Evolutionary conservation across 108 stramenopile genomes (phyloP), one percentile per base, ranked within the genome.

Genomic region (Conticribra guillardii): DNA sequence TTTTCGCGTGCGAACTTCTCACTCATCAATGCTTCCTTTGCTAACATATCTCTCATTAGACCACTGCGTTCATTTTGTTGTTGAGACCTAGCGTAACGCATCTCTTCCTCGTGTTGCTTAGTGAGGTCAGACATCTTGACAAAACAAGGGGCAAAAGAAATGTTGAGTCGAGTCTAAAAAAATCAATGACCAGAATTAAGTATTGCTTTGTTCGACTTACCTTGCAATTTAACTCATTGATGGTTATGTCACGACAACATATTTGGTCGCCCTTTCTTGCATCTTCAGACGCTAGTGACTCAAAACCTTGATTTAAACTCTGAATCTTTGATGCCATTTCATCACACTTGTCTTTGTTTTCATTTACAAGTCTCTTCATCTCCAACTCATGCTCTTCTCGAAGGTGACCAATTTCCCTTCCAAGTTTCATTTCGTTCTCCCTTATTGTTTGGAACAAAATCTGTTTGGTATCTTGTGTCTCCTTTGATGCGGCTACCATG

Each of bases 381-480:
- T 65, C 51, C 23, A 60, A n/a, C 31, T 52, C 53, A 50, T 79
- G 78, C 23, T 79, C 52, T 67, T 67, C 64, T 21, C 60, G 46
- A 3, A 67, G 78, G 17, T 29, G 61, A 33, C 70, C 58, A 34
- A 79, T 31, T 50, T 63, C 48, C 22, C 59, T 24, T 50, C 66
- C 70, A 32, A 79, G 24, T 22, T 59, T 71, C 22, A 48, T 50
- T 37, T 79, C 69, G 22, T 56, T 54, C 53, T 79, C 78, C 37
- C 70, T 32, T 2, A 79, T 60, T 24, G 69, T 65, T 30, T 54
- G 44, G 54, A 71, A 79, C 19, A 79, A 70, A 48, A 79, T 79
- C 51, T 60, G 23, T 54, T 79, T 79, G 19, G 78, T 63, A 47
- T 79, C 65, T 17, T 57, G 51, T 4, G 58, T 51, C 32, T 71